Evolutionary conservation across 2,329 filamentous ascomycete species (phyloP).

Genomic region (Xylaria sp.): DNA sequence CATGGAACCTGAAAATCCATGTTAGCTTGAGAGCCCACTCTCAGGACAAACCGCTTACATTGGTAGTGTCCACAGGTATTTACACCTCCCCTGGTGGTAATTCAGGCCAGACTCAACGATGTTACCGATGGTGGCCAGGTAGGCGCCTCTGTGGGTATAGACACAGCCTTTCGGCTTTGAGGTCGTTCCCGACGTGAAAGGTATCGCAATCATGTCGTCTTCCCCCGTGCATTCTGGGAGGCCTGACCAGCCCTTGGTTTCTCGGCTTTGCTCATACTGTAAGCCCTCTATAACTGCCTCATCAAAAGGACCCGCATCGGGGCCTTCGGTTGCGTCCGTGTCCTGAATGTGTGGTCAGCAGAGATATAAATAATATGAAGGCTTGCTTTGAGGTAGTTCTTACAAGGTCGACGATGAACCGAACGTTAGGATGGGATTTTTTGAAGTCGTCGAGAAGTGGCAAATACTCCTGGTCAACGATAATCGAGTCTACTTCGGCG

Average conservation of each 20-base stretch:
- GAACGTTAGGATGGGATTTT: slow-evolving; percentile 68
- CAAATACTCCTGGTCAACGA: slow-evolving; percentile 85
- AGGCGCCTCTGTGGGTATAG: slow-evolving; percentile 87
- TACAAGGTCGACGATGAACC: slow-evolving; percentile 77
- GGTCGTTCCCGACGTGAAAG: slow-evolving; percentile 95
- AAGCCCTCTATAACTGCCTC: slow-evolving; percentile 84
- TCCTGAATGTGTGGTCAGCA: slow-evolving; percentile 60
- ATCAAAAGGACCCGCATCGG: slow-evolving; percentile 82
- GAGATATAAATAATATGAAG: background rate
- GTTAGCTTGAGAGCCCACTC: background rate
- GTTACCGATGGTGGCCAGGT: slow-evolving; percentile 86
- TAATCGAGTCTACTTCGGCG: slow-evolving; percentile 84
- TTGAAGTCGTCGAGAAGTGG: slow-evolving; percentile 74
- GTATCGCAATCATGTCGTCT: slow-evolving; percentile 83
- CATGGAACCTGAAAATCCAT: slow-evolving; percentile 64
- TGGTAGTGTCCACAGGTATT: slow-evolving; percentile 91
- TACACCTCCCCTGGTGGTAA: slow-evolving; percentile 72
- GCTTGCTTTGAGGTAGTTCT: slow-evolving; percentile 30
- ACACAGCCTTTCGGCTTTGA: slow-evolving; percentile 92
- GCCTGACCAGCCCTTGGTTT: slow-evolving; percentile 77
- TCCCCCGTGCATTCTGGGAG: slow-evolving; percentile 78
- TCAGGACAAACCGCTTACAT: slow-evolving; percentile 70
- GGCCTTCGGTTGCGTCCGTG: slow-evolving; percentile 78
- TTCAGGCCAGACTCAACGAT: slow-evolving; percentile 90
- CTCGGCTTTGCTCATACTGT: slow-evolving; percentile 73